Percentiles rank a stretch among this genome's conserved stretches.
phyloP scores from a whole-genome alignment of 2,329 filamentous ascomycete species.

The Xylariaceae sp. region DNA sequence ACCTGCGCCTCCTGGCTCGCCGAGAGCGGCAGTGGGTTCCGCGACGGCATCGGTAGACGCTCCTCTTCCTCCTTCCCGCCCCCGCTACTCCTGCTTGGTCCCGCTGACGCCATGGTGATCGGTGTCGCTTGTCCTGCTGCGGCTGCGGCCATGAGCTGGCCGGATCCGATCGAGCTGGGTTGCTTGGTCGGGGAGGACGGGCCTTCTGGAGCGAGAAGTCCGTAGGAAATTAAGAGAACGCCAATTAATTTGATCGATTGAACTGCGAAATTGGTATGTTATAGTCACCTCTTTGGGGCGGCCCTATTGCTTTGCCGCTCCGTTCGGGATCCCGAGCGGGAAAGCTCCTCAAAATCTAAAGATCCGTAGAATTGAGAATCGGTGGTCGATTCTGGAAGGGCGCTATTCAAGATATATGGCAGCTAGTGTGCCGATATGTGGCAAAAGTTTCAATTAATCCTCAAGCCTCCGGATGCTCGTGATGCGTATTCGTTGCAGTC shows the following conservation, averaged over 20 bases:
- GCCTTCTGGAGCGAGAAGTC: no score
- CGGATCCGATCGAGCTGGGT: background rate
- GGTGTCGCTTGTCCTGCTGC: constrained; percentile 26
- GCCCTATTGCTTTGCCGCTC: no score
- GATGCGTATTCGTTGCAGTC: background rate
- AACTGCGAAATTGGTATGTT: background rate
- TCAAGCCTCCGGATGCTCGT: background rate
- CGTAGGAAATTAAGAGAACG: no score
- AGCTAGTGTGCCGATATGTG: background rate
- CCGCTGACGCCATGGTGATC: constrained; percentile 37
- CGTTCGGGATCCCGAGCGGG: no score
- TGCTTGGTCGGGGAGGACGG: background rate
- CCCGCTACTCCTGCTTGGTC: constrained; percentile 22
- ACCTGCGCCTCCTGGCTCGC: constrained; percentile 40
- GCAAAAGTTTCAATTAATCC: background rate
- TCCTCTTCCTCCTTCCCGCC: constrained; percentile 18
- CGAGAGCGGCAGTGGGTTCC: constrained; percentile 73
- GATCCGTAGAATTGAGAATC: background rate
- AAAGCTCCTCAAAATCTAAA: background rate
- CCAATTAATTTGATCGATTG: background rate
- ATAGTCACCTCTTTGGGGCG: no score
- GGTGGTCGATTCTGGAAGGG: background rate
- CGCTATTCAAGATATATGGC: background rate
- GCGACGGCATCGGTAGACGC: constrained; percentile 50
- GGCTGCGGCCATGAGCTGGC: constrained; percentile 17